Percentiles rank a stretch among this genome's conserved stretches.
Evolutionary conservation across 305 asterid species (phyloP).

Genomic region (Plantago lanceolata): DNA sequence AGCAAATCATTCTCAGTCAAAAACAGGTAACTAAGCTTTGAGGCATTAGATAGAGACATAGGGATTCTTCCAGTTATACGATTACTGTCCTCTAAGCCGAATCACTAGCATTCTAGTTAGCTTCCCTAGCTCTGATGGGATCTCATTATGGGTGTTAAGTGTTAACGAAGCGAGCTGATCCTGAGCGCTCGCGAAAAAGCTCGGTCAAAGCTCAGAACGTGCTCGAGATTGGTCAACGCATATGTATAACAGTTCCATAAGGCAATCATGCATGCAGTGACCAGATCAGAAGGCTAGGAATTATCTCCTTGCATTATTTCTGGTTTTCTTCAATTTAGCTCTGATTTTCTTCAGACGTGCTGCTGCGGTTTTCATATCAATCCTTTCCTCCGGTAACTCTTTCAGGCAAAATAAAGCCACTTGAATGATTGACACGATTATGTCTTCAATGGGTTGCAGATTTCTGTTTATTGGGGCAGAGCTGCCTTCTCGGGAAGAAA

Average conservation of each 20-base stretch:
- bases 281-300: too few species aligned
- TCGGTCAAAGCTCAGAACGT: too few species aligned
- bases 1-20: conserved; percentile 18
- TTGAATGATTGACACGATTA: conserved; percentile 23
- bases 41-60: conserved; percentile 30
- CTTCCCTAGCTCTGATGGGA: conserved; percentile 27
- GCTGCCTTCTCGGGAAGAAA: too few species aligned
- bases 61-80: conserved; percentile 31
- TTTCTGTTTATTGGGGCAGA: conserved; percentile 1
- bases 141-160: too few species aligned
- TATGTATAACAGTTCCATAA: conserved; percentile 1
- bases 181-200: too few species aligned
- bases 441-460: background rate
- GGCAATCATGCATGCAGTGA: background rate
- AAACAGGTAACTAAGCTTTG: conserved; percentile 25
- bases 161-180: too few species aligned
- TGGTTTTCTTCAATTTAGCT: too few species aligned
- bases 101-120: conserved; percentile 17
- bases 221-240: too few species aligned
- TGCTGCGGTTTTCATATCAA: conserved; percentile 26
- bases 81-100: conserved; percentile 30
- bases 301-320: conserved; percentile 5
- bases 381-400: conserved; percentile 33
- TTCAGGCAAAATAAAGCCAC: conserved; percentile 35
- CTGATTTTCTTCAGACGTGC: conserved; percentile 34